These are phyloP conservation scores for Tricholoma saponaceum DNA, from an alignment of 768 basidiomycete species.

Conservation along the genomic window DNA sequence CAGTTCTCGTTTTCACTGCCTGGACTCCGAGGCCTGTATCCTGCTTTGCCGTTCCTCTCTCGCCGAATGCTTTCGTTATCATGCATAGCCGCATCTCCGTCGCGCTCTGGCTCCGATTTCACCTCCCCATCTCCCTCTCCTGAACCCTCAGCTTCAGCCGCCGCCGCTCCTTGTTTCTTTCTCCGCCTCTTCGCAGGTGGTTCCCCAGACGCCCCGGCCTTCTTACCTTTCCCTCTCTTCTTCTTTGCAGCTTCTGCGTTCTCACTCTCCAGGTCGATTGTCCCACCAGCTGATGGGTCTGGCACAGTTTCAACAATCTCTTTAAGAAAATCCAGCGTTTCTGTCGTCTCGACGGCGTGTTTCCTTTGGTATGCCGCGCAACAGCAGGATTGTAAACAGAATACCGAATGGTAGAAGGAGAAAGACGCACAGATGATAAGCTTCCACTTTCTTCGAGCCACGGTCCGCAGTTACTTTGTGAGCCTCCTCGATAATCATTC, in stretches of 20 bases:
- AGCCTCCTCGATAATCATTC: conserved; percentile 76
- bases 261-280: conserved; percentile 67
- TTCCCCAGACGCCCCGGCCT: conserved; percentile 33
- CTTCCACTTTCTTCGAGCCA: conserved; percentile 85
- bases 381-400: background rate
- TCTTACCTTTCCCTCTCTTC: conserved; percentile 55
- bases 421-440: conserved; percentile 82
- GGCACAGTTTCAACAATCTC: conserved; percentile 85
- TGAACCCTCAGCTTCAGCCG: conserved; percentile 25
- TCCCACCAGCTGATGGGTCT: conserved; percentile 83
- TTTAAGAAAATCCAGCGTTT: conserved; percentile 91
- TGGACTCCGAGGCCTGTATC: conserved; percentile 31
- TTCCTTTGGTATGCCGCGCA: conserved; percentile 52
- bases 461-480: conserved; percentile 74
- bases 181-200: conserved; percentile 45
- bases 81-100: conserved; percentile 25
- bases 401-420: background rate
- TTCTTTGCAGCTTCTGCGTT: conserved; percentile 49
- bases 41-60: conserved; percentile 20
- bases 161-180: conserved; percentile 42
- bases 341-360: conserved; percentile 83
- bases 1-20: conserved; percentile 39
- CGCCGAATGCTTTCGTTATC: conserved; percentile 15
- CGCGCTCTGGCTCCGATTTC: conserved; percentile 21
- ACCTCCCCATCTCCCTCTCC: conserved; percentile 23